These are phyloP conservation scores for Pseudogymnoascus sp. DNA, from an alignment of 2,329 filamentous ascomycete genomes.

Conservation along the genomic window DNA sequence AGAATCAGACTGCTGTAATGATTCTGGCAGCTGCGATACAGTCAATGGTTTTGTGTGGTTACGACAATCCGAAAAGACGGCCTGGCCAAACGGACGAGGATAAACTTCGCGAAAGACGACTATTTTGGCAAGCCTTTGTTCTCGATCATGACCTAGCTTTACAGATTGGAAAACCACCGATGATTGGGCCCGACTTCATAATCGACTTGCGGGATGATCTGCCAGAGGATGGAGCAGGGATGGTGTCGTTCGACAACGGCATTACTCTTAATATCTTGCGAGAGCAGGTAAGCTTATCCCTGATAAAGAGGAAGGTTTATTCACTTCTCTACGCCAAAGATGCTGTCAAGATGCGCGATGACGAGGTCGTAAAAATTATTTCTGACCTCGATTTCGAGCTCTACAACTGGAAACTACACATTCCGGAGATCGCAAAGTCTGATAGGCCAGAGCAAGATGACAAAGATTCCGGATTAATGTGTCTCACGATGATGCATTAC, in stretches of 20 bases:
- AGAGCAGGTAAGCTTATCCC: neutral
- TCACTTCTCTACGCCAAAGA: neutral
- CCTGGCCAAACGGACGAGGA: neutral
- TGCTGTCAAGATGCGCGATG: neutral
- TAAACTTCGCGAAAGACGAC: neutral
- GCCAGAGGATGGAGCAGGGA: neutral
- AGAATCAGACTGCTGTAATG: slow-evolving; percentile 10
- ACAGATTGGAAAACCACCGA: neutral
- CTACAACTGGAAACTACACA: slow-evolving; percentile 12
- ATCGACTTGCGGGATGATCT: neutral
- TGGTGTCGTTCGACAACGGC: neutral
- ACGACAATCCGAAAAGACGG: slow-evolving; percentile 1
- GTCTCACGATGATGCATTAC: slow-evolving; percentile 14
- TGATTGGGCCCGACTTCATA: neutral
- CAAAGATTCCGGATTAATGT: slow-evolving; percentile 10
- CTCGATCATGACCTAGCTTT: neutral
- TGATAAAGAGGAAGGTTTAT: neutral
- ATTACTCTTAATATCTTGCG: neutral
- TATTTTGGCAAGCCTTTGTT: neutral
- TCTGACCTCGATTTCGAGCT: slow-evolving; percentile 15
- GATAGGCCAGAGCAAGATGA: slow-evolving; percentile 3
- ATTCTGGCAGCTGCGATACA: slow-evolving; percentile 13
- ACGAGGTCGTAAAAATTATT: slow-evolving; percentile 7
- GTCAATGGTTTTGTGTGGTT: slow-evolving; percentile 13
- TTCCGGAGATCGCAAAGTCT: slow-evolving; percentile 12